Percentiles rank a stretch among this genome's conserved stretches.
These are phyloP conservation scores for Akanthomyces uredinophilus DNA, from an alignment of 2,329 filamentous ascomycete genomes.

Conservation along the genomic window DNA sequence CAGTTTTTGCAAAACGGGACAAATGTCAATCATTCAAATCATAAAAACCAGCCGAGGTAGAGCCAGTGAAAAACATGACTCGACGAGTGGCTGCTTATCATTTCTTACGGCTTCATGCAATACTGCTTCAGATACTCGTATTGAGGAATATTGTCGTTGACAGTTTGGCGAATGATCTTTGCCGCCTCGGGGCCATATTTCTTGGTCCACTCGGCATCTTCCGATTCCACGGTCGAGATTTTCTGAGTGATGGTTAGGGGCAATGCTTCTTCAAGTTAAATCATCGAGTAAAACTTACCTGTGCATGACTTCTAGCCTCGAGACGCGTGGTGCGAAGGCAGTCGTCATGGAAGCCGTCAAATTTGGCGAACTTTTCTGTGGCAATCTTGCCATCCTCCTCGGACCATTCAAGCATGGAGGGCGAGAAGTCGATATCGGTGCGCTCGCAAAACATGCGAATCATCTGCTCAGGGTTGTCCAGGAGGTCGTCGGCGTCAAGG, in stretches of 20 bases:
- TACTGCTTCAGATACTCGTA: conserved; percentile 82
- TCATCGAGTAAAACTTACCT: conserved; percentile 38
- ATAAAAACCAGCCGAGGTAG: background rate
- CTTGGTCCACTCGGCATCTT: conserved; percentile 65
- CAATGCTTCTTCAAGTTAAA: conserved; percentile 8
- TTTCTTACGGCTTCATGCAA: conserved; percentile 15
- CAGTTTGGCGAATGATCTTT: conserved; percentile 63
- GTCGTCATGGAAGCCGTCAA: conserved; percentile 95
- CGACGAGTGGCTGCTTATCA: background rate
- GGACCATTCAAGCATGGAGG: conserved; percentile 80
- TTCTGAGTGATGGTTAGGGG: conserved; percentile 39
- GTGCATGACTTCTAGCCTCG: conserved; percentile 60
- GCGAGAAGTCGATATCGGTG: conserved; percentile 70
- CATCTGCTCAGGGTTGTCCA: conserved; percentile 74
- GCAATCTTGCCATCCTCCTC: conserved; percentile 70
- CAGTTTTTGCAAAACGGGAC: background rate
- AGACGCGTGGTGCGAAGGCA: conserved; percentile 77
- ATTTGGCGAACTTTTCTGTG: conserved; percentile 81
- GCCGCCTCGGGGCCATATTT: conserved; percentile 71
- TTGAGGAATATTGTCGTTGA: conserved; percentile 65
- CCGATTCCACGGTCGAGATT: conserved; percentile 57
- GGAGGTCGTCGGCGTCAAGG: conserved; percentile 87
- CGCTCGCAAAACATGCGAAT: conserved; percentile 76
- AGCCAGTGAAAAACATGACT: background rate
- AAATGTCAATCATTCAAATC: conserved; percentile 5